Percentiles rank a stretch among this genome's conserved stretches.
These are phyloP conservation scores for Populus davidiana DNA, from an alignment of 345 rosid genomes.

Conservation along the genomic window DNA sequence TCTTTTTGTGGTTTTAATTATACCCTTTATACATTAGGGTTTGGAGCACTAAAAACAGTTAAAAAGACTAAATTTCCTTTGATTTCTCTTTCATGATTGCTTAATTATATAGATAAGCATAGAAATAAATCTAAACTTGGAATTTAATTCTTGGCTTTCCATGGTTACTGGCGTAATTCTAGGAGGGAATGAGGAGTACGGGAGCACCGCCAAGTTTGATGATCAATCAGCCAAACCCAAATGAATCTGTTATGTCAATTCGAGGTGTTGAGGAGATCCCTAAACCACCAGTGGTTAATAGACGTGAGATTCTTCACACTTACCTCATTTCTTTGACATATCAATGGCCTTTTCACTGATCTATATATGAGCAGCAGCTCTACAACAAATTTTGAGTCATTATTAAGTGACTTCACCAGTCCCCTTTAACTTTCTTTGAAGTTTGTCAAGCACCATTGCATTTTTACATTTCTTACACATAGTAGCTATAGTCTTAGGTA, in stretches of 20 bases:
- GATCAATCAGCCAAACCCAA: slow-evolving; percentile 63
- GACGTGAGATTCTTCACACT: slow-evolving; percentile 55
- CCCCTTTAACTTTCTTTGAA: not conserved
- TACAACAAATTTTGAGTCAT: not conserved
- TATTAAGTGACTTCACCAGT: not conserved
- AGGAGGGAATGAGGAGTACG: slow-evolving; percentile 78
- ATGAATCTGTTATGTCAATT: slow-evolving; percentile 49
- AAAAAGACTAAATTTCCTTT: not conserved
- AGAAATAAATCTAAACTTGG: not conserved
- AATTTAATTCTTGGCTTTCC: not conserved
- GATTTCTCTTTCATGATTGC: not conserved
- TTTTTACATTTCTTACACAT: not conserved
- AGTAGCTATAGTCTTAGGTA: not conserved
- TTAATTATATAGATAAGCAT: too few species aligned
- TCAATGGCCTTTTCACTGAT: not conserved
- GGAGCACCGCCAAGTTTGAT: slow-evolving; percentile 54
- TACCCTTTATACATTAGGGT: slow-evolving; percentile 8
- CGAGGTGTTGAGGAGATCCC: slow-evolving; percentile 59
- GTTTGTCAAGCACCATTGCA: not conserved
- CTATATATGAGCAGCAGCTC: not conserved
- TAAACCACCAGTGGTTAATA: slow-evolving; percentile 65
- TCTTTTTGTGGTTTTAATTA: not conserved
- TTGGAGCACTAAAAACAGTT: not conserved
- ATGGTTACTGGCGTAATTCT: slow-evolving; percentile 6
- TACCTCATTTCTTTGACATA: not conserved